phyloP scores from a whole-genome alignment of 2,329 filamentous ascomycete genomes.

The Leptographium radiaticola region DNA sequence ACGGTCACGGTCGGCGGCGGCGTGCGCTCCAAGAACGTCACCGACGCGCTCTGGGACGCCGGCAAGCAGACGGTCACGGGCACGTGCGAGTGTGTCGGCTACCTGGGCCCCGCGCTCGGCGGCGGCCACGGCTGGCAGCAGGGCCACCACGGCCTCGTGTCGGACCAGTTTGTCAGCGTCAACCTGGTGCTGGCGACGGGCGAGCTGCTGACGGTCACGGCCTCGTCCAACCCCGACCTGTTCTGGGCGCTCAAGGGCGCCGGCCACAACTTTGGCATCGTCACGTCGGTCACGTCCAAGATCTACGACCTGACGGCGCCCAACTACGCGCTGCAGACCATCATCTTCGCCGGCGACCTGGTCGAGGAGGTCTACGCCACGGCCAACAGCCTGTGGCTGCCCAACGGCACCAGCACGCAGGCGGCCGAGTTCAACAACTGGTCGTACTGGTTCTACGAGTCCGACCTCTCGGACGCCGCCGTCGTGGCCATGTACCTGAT shows the following conservation, averaged over 20 bases:
- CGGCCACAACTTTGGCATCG: conserved; percentile 44
- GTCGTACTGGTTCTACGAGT: conserved; percentile 31
- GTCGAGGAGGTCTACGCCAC: conserved; percentile 30
- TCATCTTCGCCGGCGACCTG: conserved; percentile 30
- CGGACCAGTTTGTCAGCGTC: conserved; percentile 38
- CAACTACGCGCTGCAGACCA: conserved; percentile 25
- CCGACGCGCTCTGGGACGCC: conserved; percentile 33
- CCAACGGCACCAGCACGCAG: conserved; percentile 22
- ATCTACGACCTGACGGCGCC: conserved; percentile 27
- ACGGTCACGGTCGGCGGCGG: conserved; percentile 38
- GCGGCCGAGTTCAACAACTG: conserved; percentile 33
- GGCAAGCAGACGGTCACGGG: conserved; percentile 45
- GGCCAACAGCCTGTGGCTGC: conserved; percentile 27
- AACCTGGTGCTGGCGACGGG: conserved; percentile 39
- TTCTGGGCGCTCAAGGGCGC: conserved; percentile 45
- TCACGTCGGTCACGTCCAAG: conserved; percentile 29
- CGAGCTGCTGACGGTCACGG: conserved; percentile 20
- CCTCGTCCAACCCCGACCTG: conserved; percentile 27
- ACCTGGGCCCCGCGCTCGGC: conserved; percentile 33
- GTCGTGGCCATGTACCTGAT: conserved; percentile 28
- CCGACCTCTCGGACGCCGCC: conserved; percentile 28
- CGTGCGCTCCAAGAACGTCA: conserved; percentile 39
- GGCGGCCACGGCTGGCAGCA: conserved; percentile 44
- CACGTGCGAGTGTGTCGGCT: conserved; percentile 35
- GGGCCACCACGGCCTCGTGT: conserved; percentile 37